Base-by-base conservation (phyloP, 768 basidiomycete genomes). In the Lyophyllum atratum region DNA sequence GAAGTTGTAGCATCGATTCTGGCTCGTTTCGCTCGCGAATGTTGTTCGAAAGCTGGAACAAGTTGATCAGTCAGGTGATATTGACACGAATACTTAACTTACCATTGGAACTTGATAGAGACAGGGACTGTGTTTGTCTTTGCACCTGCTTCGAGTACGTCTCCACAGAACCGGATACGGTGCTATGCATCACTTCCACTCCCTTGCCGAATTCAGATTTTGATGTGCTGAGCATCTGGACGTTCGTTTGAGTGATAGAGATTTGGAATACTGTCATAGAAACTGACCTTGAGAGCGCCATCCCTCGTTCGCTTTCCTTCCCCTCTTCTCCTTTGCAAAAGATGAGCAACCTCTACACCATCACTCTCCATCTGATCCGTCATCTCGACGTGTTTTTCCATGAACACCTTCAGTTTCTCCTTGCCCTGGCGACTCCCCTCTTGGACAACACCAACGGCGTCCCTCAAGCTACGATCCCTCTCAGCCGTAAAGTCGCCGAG, bases 401-500 rank as follows among this genome's bases (percentile, higher is more conserved):
- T 70, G 45, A 87, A 82, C 33, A 72, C 68, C 17, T 66, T 69
- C 60, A 89, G 71, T 45, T 78, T 76, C 44, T 76, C 75, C 61
- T 87, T 80, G 1, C 80, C 83, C 54, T 81, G 74, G 19, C 64
- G 67, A 60, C 93, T 92, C 46, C 78, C 83, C 22, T 75, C 74
- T 34, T 81, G 78, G 24, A 91, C 72, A 40, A 72, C 67, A 1
- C 73, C 74, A 49, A 92, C 76, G 1, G 84, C 80, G 25, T 84
- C 82, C 39, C 80, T 78, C 51, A 94, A 73, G 19, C 83, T 83
- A 15, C 78, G 75, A 66, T 95, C 89, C 26, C 90, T 83, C 46
- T 86, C 80, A 42, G 80, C 72, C 28, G 86, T 80, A 69, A 89
- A 95, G 25, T 83, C 86, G 11, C 82, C 85, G 2, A 97, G 73